These are phyloP conservation scores for Blastobotrys serpentis DNA, from an alignment of 1,139 yeast species.

Conservation along the genomic window DNA sequence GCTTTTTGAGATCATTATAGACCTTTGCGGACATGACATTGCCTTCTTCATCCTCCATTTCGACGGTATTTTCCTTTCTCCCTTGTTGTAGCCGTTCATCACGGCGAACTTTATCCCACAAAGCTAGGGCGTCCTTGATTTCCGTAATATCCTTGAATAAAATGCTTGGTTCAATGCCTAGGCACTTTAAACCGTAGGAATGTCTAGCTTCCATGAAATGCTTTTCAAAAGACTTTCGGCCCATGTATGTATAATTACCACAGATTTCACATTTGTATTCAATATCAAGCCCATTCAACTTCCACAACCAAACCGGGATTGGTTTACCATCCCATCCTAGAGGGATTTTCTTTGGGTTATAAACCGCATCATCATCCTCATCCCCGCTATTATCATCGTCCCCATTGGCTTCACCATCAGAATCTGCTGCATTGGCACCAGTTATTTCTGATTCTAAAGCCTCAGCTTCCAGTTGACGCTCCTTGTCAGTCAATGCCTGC, in stretches of 20 bases:
- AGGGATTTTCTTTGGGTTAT: constrained; percentile 60
- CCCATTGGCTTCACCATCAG: constrained; percentile 23
- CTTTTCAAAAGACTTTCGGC: constrained; percentile 65
- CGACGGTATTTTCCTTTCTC: constrained; percentile 58
- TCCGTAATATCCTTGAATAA: constrained; percentile 63
- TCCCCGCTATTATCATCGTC: constrained; percentile 23
- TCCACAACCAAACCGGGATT: constrained; percentile 90
- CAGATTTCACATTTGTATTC: constrained; percentile 83
- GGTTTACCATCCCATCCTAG: constrained; percentile 89
- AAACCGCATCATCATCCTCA: constrained; percentile 29
- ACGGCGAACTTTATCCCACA: constrained; percentile 52
- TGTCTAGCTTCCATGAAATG: constrained; percentile 76
- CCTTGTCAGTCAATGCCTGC: constrained; percentile 71
- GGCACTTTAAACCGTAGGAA: constrained; percentile 65
- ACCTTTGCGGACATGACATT: constrained; percentile 86
- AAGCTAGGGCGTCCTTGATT: constrained; percentile 63
- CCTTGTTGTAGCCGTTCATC: constrained; percentile 44
- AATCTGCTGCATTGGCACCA: constrained; percentile 20
- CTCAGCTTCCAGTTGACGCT: constrained; percentile 55
- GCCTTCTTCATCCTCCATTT: constrained; percentile 90
- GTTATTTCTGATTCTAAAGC: constrained; percentile 44
- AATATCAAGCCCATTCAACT: constrained; percentile 79
- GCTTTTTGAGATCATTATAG: constrained; percentile 78
- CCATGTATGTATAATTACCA: constrained; percentile 71
- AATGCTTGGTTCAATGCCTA: constrained; percentile 61